A percentile compares a stretch with the other conserved stretches of the same genome.
Conservation (phyloP, 495 filamentous ascomycete genomes). For the Umbilicaria muhlenbergii region DNA sequence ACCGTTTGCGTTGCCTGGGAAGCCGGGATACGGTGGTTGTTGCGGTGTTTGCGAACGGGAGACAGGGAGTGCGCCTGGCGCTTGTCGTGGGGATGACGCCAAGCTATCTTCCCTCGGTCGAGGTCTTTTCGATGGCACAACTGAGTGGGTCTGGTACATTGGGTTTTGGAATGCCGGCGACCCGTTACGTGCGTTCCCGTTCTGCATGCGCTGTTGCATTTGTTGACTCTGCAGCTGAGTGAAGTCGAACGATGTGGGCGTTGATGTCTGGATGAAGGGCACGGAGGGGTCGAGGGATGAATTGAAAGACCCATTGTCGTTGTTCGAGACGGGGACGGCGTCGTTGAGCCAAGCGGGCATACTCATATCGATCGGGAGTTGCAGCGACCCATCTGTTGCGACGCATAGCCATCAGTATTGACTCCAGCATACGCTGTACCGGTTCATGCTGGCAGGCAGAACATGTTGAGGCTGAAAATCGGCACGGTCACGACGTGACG, state of each 20-base stretch:
- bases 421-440: too few species aligned
- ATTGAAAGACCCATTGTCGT: conserved; percentile 66
- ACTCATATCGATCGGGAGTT: conserved; percentile 51
- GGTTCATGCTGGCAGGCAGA: too few species aligned
- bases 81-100: conserved; percentile 64
- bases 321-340: conserved; percentile 50
- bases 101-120: conserved; percentile 72
- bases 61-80: conserved; percentile 53
- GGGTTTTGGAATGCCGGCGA: conserved; percentile 61
- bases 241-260: conserved; percentile 40
- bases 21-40: conserved; percentile 49
- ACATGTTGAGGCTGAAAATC: too few species aligned
- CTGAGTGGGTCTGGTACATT: conserved; percentile 63
- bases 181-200: conserved; percentile 66
- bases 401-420: not conserved
- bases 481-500: too few species aligned
- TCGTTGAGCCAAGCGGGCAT: conserved; percentile 57
- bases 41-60: conserved; percentile 91
- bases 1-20: conserved; percentile 43
- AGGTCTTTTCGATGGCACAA: conserved; percentile 77
- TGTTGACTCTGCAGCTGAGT: conserved; percentile 33
- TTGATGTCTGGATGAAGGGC: conserved; percentile 33
- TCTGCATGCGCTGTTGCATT: conserved; percentile 57
- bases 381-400: conserved; percentile 41
- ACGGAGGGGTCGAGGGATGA: conserved; percentile 36